Base-by-base conservation (phyloP, 2,329 filamentous ascomycete species). In the Nemania sp. region DNA sequence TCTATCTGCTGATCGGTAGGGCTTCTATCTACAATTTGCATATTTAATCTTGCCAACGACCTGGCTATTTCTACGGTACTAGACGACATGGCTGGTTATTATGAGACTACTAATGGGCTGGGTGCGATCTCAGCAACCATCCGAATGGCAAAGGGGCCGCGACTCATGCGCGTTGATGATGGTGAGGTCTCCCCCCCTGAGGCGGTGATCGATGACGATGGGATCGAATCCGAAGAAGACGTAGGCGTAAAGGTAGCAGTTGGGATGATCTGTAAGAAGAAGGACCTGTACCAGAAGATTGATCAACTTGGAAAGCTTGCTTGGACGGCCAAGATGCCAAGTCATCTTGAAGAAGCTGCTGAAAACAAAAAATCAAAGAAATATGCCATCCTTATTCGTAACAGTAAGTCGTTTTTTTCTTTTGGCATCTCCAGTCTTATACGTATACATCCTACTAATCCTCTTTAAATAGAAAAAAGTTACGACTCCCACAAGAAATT, bases 331-430 rank as follows among this genome's bases (percentile, higher is more conserved):
- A 79, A 81, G 22, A 76, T 79, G 26, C 82, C 84, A 0, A 75
- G 80, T 38, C 79, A 84, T 59, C 73, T 85, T 4, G 77, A 79
- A n/a, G 79, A 81, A 27, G 80, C 83, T 1, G 85, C 80, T 3
- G 85, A 88, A 68, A 83, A 85, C 69, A 80, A 81, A 2, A 81
- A 85, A 51, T 86, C 84, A 1, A 82, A 82, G 27, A 83, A 83
- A 67, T 87, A 82, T 76, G 85, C 86, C 0, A 77, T 87, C 27
- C 74, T 87, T 3, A 77, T 84, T 1, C 81, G 84, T 32, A 81
- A 87, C 64, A 79, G 80, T 66, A 84, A 84, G 73, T 64, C n/a
- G 5, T 1, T 1, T 5, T 41, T 10, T 11, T 24, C 26, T 5
- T 26, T 38, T 18, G 10, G 32, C 15, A 6, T 26, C 26, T 5